A percentile compares a stretch with the other conserved stretches of the same genome.
Evolutionary conservation across 192 early-diverging fungal genomes (phyloP).

Genomic region (Gaertneriomyces sp.): DNA sequence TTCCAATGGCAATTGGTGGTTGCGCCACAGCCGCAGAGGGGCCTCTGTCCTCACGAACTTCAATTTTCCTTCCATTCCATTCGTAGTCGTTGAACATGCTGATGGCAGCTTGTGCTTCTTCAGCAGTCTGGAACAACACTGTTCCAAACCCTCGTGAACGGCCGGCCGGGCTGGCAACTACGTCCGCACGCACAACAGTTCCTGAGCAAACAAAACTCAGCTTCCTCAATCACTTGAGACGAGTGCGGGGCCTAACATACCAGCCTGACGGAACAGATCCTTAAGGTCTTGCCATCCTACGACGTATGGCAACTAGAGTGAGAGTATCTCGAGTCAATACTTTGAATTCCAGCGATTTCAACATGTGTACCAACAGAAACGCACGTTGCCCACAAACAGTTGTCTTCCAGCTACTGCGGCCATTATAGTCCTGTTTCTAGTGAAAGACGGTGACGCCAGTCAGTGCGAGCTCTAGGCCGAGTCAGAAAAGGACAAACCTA

Average conservation of each 20-base stretch:
- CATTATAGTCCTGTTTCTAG: too few relatives aligned
- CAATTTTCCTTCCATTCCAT: slow-evolving; percentile 45
- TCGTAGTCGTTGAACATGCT: slow-evolving; percentile 47
- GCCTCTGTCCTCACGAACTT: slow-evolving; percentile 46
- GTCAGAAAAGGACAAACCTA: too few relatives aligned
- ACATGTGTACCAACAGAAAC: slow-evolving; percentile 9
- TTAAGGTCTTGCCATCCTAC: slow-evolving; percentile 69
- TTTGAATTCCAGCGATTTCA: not conserved
- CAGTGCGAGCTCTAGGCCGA: too few relatives aligned
- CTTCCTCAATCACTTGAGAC: not conserved
- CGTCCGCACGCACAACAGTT: slow-evolving; percentile 45
- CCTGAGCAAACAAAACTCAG: slow-evolving; percentile 22
- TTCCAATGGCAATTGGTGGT: slow-evolving; percentile 14
- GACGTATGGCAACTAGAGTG: slow-evolving; percentile 60
- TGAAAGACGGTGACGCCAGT: too few relatives aligned
- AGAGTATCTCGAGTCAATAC: not conserved
- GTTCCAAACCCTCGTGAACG: slow-evolving; percentile 49
- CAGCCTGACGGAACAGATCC: slow-evolving; percentile 41
- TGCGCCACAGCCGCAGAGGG: not conserved
- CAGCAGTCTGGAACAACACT: slow-evolving; percentile 36
- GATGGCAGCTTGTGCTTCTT: slow-evolving; percentile 46
- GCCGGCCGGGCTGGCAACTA: slow-evolving; percentile 33
- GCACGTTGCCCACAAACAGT: slow-evolving; percentile 69
- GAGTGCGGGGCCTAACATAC: slow-evolving; percentile 11
- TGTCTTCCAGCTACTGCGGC: slow-evolving; percentile 38